Evolutionary conservation across 371 early-diverging fungal species (phyloP).

Genomic region (Dichotomocladium elegans): DNA sequence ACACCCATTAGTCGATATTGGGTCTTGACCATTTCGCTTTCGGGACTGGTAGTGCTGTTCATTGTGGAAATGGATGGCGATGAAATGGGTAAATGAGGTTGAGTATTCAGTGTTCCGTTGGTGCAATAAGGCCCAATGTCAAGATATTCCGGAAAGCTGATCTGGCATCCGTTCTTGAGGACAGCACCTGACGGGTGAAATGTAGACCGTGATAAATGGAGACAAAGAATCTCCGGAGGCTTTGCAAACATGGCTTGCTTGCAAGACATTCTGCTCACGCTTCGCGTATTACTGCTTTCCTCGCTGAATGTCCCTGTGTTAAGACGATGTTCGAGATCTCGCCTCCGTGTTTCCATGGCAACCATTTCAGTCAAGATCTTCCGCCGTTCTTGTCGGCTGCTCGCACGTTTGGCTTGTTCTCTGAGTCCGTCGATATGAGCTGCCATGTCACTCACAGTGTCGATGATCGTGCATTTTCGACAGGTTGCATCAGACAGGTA

Average conservation of each 20-base stretch:
- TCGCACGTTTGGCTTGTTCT: constrained; percentile 33
- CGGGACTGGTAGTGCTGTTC: background rate
- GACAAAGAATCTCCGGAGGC: constrained; percentile 53
- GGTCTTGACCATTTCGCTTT: background rate
- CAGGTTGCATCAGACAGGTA: constrained; percentile 69
- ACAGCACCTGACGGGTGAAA: constrained; percentile 57
- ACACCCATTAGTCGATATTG: constrained; percentile 75
- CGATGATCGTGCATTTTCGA: constrained; percentile 62
- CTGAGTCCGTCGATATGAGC: constrained; percentile 38
- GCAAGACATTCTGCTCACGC: constrained; percentile 28
- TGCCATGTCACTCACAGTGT: constrained; percentile 33
- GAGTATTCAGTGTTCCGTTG: constrained; percentile 45
- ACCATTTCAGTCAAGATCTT: constrained; percentile 22
- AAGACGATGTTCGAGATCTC: constrained; percentile 10
- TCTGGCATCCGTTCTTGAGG: constrained; percentile 62
- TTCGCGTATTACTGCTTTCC: constrained; percentile 4
- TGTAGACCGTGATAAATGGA: constrained; percentile 73
- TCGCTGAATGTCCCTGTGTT: constrained; percentile 6
- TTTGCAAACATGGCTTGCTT: constrained; percentile 62
- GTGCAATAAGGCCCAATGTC: constrained; percentile 61
- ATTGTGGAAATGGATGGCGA: no score
- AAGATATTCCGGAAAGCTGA: constrained; percentile 56
- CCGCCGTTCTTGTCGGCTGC: constrained; percentile 26
- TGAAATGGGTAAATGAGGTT: constrained; percentile 56
- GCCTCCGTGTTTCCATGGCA: constrained; percentile 19